Conservation (phyloP, 129 eudicot genomes). For the Lonicera japonica region DNA sequence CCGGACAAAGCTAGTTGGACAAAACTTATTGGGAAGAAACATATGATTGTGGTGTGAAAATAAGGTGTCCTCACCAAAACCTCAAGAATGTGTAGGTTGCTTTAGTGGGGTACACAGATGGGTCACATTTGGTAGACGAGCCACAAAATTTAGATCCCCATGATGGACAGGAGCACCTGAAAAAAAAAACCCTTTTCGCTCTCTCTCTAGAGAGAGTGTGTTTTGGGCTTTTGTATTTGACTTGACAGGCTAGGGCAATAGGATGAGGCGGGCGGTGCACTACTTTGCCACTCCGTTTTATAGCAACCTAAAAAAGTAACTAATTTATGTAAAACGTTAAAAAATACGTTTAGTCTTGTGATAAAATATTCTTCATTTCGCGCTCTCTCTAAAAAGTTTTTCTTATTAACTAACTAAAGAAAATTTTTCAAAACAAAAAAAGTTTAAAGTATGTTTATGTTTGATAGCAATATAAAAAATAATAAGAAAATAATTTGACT, state of each 20-base stretch:
- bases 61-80: not conserved
- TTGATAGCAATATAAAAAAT: too few relatives aligned
- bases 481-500: too few relatives aligned
- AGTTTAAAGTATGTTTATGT: too few relatives aligned
- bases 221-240: conserved; percentile 5
- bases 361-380: too few relatives aligned
- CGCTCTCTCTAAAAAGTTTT: too few relatives aligned
- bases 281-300: not conserved
- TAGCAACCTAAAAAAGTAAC: too few relatives aligned
- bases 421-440: too few relatives aligned
- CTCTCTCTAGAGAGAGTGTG: not conserved
- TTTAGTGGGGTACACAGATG: conserved; percentile 77
- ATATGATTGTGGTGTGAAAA: not conserved
- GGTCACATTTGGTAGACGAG: conserved; percentile 42
- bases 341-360: too few relatives aligned
- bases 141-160: too few relatives aligned
- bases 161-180: conserved; percentile 35
- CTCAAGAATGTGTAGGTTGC: conserved; percentile 29
- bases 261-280: conserved; percentile 30
- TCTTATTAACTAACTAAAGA: too few relatives aligned
- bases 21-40: not conserved
- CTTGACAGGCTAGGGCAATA: conserved; percentile 24
- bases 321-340: too few relatives aligned
- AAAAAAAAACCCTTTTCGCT: conserved; percentile 4
- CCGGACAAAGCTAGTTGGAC: not conserved